Evolutionary conservation across 148 eudicot species (phyloP).

Genomic region (Rhododendron mucronatum): DNA sequence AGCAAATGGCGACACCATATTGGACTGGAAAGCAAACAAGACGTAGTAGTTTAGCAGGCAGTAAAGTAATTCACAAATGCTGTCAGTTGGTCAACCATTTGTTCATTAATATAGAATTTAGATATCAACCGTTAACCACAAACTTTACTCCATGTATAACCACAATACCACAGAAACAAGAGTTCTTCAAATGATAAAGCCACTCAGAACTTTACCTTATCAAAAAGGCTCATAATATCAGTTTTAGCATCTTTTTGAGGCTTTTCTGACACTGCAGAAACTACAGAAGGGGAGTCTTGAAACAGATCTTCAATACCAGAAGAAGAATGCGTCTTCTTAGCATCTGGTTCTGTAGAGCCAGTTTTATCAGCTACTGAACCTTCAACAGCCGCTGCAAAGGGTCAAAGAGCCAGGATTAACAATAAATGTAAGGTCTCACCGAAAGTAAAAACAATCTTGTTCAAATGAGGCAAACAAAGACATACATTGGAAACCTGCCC

Average conservation of each 20-base stretch:
- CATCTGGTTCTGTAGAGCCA: constrained; percentile 36
- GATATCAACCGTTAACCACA: neutral
- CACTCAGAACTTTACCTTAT: constrained; percentile 51
- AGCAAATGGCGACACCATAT: constrained; percentile 79
- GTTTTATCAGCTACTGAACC: constrained; percentile 53
- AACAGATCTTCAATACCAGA: constrained; percentile 77
- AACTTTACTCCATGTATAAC: neutral
- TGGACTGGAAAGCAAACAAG: constrained; percentile 48
- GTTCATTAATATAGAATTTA: neutral
- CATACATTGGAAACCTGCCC: constrained; percentile 98
- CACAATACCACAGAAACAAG: neutral
- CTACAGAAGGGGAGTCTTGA: constrained; percentile 47
- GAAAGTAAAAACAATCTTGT: neutral
- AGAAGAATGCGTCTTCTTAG: constrained; percentile 42
- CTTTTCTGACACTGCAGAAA: constrained; percentile 29
- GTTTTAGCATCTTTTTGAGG: constrained; percentile 79
- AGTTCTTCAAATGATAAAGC: neutral
- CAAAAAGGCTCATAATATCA: constrained; percentile 97
- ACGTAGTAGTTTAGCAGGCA: neutral
- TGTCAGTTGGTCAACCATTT: neutral
- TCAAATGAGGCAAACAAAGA: constrained; percentile 6
- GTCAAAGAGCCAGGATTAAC: neutral
- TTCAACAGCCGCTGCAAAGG: constrained; percentile 66
- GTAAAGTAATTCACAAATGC: neutral
- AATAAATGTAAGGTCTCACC: neutral